Base-by-base conservation (phyloP, 139 green algal species). In the Bryopsis sp. region DNA sequence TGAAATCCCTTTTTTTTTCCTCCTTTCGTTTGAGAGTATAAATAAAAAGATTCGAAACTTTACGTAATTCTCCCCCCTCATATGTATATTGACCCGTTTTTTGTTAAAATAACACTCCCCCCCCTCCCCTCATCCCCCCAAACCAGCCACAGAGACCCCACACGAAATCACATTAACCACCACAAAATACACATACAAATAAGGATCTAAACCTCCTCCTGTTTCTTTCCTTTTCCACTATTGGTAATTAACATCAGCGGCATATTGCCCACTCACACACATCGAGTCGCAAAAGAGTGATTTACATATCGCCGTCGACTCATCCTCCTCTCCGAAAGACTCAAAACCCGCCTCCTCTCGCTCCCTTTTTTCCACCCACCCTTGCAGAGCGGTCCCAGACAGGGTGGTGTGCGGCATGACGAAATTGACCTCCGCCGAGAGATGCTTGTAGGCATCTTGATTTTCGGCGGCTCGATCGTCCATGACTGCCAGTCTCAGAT, bases 341-440 rank as follows among this genome's bases (percentile, higher is more conserved):
- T 54, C n/a, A 8, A 7, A 8, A n/a, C 7, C 24, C 3, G 34
- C 24, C 6, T 8, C 62, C 15, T 69, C 35, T 50, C 43, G 11
- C 15, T 54, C 11, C 43, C n/a, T 69, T 34, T 5, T 35, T 24
- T 69, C 62, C 8, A 69, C 26, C 37, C 38, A 50, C n/a, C 19
- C 62, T 24, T 48, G 22, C 5, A 69, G 22, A 19, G 54, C 6
- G 4, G 62, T 69, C 38, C 62, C 38, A 22, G 62, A 69, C 8
- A 69, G 62, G 7, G 62, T 69, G 4, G 62, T 33, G 37, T 69
- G 62, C 24, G 62, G 62, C 62, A 69, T 69, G 19, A 69, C 62
- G 62, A 69, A 69, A 57, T 54, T 50, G 24, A 69, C 37, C 26
- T 19, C 8, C 15, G 62, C 26, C 11, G 38, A 58, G 11, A 69